Evolutionary conservation across 345 rosid genomes (phyloP).

Genomic region (Geranium rotundifolium): DNA sequence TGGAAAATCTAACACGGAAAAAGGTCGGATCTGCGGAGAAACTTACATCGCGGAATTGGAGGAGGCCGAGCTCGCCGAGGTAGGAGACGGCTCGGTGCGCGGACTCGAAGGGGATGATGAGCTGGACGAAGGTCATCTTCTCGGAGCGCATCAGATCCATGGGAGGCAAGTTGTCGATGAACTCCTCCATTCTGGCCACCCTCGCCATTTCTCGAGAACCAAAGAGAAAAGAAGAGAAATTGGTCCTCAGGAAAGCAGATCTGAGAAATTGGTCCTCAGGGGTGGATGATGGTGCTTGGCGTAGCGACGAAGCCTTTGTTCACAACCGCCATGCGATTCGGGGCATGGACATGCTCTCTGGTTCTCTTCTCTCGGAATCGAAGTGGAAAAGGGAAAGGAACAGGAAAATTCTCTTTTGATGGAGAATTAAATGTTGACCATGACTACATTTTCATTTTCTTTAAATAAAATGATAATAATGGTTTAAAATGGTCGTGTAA

Average conservation of each 20-base stretch:
- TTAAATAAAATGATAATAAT: too few relatives aligned
- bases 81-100: constrained; percentile 70
- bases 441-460: background rate
- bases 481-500: too few relatives aligned
- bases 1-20: background rate
- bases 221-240: constrained; percentile 8
- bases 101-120: constrained; percentile 86
- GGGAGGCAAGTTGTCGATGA: constrained; percentile 57
- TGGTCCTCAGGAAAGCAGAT: constrained; percentile 7
- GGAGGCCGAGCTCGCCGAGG: constrained; percentile 39
- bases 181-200: constrained; percentile 29
- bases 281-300: background rate
- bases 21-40: background rate
- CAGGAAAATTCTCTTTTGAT: background rate
- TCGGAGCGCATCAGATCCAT: constrained; percentile 99
- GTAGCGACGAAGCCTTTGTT: background rate
- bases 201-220: constrained; percentile 11
- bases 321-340: background rate
- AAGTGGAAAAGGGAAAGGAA: background rate
- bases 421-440: background rate
- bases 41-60: constrained; percentile 40
- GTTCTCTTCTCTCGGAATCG: background rate
- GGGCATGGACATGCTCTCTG: background rate
- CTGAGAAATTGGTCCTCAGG: background rate
- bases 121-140: constrained; percentile 87